These are phyloP conservation scores for Trichoderma sp. DNA, from an alignment of 2,329 filamentous ascomycete species.

Conservation along the genomic window DNA sequence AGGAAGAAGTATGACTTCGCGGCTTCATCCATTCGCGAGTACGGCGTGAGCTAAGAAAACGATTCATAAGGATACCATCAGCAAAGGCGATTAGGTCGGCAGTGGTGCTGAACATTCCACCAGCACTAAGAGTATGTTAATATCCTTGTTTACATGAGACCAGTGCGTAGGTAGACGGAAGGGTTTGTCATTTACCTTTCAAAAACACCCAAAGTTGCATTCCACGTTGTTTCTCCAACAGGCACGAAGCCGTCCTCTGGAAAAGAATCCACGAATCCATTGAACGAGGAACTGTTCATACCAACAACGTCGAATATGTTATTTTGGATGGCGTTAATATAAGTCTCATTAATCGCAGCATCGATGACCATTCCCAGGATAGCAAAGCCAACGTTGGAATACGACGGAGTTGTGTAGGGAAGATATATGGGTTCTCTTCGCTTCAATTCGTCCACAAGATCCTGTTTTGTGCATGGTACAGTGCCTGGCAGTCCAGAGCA, in stretches of 20 bases:
- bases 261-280: slow-evolving; percentile 32
- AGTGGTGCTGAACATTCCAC: slow-evolving; percentile 43
- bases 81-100: slow-evolving; percentile 43
- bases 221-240: slow-evolving; percentile 34
- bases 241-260: slow-evolving; percentile 37
- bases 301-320: not conserved
- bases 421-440: slow-evolving; percentile 39
- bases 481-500: not conserved
- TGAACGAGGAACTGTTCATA: slow-evolving; percentile 12
- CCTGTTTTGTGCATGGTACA: slow-evolving; percentile 20
- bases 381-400: slow-evolving; percentile 49
- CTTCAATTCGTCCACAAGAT: slow-evolving; percentile 31
- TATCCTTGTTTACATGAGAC: too few species aligned
- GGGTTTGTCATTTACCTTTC: slow-evolving; percentile 11
- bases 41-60: slow-evolving; percentile 38
- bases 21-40: slow-evolving; percentile 48
- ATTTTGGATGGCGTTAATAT: slow-evolving; percentile 24
- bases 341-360: slow-evolving; percentile 43
- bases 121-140: slow-evolving; percentile 29
- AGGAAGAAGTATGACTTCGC: slow-evolving; percentile 34
- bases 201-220: slow-evolving; percentile 35
- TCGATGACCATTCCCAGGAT: slow-evolving; percentile 47
- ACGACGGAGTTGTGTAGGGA: slow-evolving; percentile 45
- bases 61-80: slow-evolving; percentile 41
- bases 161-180: too few species aligned